Percentiles rank a stretch among this genome's conserved stretches.
phyloP scores from a whole-genome alignment of 805 yeast genomes.

The Saccharomycopsis sp. region DNA sequence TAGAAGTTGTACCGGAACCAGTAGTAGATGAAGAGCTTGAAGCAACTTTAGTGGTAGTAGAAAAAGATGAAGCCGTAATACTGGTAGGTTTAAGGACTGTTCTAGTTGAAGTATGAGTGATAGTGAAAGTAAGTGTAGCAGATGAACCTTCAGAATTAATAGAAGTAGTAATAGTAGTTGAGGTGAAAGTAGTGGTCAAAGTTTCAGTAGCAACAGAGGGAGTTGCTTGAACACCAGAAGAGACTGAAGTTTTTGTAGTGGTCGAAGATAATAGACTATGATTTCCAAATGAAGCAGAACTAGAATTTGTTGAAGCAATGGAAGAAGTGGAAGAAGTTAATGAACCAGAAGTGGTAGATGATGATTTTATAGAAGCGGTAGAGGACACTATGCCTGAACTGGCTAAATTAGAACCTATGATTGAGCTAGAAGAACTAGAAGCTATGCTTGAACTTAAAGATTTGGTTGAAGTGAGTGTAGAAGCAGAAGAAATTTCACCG shows the following conservation, averaged over 20 bases:
- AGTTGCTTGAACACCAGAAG: neutral
- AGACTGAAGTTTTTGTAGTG: conserved; percentile 3
- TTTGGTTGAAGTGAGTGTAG: conserved; percentile 7
- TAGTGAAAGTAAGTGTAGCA: too few species aligned
- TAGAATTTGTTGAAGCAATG: conserved; percentile 2
- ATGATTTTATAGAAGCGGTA: conserved; percentile 1
- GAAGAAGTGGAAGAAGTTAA: conserved; percentile 5
- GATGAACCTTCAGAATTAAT: neutral
- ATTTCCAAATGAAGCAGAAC: conserved; percentile 1
- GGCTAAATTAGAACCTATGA: neutral
- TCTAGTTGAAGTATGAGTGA: too few species aligned
- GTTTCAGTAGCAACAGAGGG: too few species aligned
- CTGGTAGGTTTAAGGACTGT: too few species aligned
- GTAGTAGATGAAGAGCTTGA: neutral
- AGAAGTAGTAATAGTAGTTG: neutral
- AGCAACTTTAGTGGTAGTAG: neutral
- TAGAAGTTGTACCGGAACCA: too few species aligned
- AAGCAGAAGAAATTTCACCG: neutral
- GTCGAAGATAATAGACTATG: neutral
- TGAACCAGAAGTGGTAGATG: conserved; percentile 7
- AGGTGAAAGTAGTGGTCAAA: too few species aligned
- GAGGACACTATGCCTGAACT: too few species aligned
- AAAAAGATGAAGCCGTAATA: too few species aligned
- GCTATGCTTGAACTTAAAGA: conserved; percentile 7
- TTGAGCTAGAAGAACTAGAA: conserved; percentile 2